Percentiles rank a stretch among this genome's conserved stretches.
phyloP scores from a whole-genome alignment of 2,329 filamentous ascomycete species.

The Colletotrichum plurivorum region DNA sequence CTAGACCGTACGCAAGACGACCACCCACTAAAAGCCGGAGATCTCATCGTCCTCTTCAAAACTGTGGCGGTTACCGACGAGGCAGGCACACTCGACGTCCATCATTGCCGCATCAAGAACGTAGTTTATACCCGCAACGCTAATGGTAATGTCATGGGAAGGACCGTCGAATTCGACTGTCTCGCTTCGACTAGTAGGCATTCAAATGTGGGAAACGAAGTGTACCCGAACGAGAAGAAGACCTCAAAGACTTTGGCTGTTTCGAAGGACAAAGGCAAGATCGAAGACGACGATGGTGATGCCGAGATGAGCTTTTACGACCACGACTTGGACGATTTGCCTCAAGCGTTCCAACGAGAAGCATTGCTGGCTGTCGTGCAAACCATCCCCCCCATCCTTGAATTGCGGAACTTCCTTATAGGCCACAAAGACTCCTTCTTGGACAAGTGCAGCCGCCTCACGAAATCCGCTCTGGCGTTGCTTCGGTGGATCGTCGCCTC shows the following conservation, averaged over 20 bases:
- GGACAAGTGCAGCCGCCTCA: conserved; percentile 66
- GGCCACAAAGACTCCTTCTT: conserved; percentile 56
- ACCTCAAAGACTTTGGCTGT: background rate
- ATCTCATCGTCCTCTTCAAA: conserved; percentile 33
- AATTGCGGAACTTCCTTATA: conserved; percentile 68
- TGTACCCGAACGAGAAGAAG: background rate
- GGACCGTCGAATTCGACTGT: conserved; percentile 26
- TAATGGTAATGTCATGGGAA: conserved; percentile 48
- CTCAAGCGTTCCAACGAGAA: conserved; percentile 59
- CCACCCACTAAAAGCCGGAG: conserved; percentile 24
- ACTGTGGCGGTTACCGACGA: background rate
- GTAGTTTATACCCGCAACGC: conserved; percentile 44
- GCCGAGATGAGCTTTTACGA: conserved; percentile 59
- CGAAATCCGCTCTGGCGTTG: conserved; percentile 75
- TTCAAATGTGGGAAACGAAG: too few relatives aligned
- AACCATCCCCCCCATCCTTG: conserved; percentile 71
- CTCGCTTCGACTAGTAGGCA: background rate
- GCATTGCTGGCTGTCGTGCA: conserved; percentile 68
- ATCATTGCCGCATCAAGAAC: conserved; percentile 34
- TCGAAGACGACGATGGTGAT: conserved; percentile 18
- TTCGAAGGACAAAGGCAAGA: background rate
- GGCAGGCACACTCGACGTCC: background rate
- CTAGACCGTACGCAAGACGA: conserved; percentile 43
- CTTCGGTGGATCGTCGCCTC: conserved; percentile 92
- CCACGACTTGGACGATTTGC: conserved; percentile 70